Base-by-base conservation (phyloP, 192 early-diverging fungal genomes). In the Spizellomyces sp. region DNA sequence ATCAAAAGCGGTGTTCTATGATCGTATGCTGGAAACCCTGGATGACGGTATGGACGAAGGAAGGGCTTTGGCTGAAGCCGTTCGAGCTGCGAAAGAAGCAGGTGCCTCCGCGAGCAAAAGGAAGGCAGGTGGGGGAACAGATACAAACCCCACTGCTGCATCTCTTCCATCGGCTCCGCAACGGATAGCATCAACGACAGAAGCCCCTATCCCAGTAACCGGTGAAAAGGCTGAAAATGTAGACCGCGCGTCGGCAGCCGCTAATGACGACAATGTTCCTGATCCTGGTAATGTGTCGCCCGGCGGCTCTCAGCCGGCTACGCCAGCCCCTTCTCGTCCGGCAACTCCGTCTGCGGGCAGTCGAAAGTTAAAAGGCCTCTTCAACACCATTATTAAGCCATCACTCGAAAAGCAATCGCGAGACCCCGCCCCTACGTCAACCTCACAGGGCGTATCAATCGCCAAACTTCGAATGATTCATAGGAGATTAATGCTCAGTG, bases 391-490 rank as follows among this genome's bases (percentile, higher is more conserved):
- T 14, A 67, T 77, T 45, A 57, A 48, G 22, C 75, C 75, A 5
- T 45, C 69, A 0, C 43, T 72, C 12, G 10, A 21, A 22, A 43
- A 62, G 17, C 15, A n/a, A 19, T 36, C 50, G 5, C 27, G 22
- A 43, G 66, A 12, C 14, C 66, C 66, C 45, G 50, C 50, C 0
- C 10, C 66, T 60, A 19, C 10, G 4, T 15, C 41, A 57, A 21
- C 48, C 6, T 19, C 42, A 41, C n/a, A 65, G 50, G 70, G 70
- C 10, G 36, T 55, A 45, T 75, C 73, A 5, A 77, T 80, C 72
- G 55, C 73, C 42, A 67, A 77, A 50, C 45, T 77, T n/a, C 73
- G 80, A 0, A 71, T 81, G 46, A 48, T 81, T 8, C 76, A 81
- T 46, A 69, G 72, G 42, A 72, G 74, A 54, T 22, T 78, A 6